phyloP scores from a whole-genome alignment of 148 eudicot genomes.

The Heliamphora exappendiculata region DNA sequence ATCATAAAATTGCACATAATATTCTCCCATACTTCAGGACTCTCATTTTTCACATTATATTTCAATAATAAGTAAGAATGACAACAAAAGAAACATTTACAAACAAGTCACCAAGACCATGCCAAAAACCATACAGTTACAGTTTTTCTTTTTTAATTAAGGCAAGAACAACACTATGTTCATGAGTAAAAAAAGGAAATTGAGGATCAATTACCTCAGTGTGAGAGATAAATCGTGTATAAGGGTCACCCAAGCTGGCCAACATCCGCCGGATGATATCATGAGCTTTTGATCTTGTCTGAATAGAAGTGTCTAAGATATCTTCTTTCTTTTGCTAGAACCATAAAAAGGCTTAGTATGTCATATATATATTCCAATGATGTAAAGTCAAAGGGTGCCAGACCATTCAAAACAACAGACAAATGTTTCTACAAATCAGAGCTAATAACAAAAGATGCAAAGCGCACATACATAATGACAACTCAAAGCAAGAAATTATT shows the following conservation, averaged over 20 bases:
- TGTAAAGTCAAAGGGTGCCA: neutral
- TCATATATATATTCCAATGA: constrained; percentile 1
- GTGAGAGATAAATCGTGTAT: constrained; percentile 82
- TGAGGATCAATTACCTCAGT: constrained; percentile 47
- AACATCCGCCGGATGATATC: constrained; percentile 67
- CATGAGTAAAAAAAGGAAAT: neutral
- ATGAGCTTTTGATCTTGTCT: constrained; percentile 78
- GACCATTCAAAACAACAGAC: neutral
- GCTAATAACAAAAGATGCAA: neutral
- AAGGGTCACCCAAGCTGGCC: constrained; percentile 83
- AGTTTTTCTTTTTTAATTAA: too few relatives aligned
- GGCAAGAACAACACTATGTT: neutral
- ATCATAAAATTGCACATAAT: neutral
- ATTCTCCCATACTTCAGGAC: neutral
- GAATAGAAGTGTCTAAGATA: constrained; percentile 51
- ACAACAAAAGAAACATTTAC: neutral
- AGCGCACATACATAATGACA: neutral
- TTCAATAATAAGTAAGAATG: neutral
- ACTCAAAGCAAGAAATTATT: neutral
- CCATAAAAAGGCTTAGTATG: constrained; percentile 8
- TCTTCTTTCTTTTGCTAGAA: constrained; percentile 76
- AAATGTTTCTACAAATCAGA: neutral
- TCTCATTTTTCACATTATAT: neutral
- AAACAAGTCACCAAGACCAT: constrained; percentile 7
- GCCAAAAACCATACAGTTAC: neutral